Base-by-base conservation (phyloP, 148 eudicot genomes). In the Selenicereus undatus region DNA sequence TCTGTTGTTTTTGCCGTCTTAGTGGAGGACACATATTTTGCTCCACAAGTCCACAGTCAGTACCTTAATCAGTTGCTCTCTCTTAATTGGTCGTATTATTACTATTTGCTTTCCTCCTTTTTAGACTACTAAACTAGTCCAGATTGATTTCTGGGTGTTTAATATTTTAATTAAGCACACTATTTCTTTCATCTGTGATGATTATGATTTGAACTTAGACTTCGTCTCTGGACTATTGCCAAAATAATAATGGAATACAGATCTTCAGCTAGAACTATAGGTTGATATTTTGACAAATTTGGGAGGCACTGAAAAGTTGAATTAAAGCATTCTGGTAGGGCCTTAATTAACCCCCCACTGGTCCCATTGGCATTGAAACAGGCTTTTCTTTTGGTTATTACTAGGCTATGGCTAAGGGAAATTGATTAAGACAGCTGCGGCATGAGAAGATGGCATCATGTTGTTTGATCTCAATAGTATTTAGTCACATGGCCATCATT, bases 1-100 rank as follows among this genome's bases (percentile, higher is more conserved):
- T 26, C 9, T 66, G 17, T 20, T 66, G 71, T 32, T 27, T 66
- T 66, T 66, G 71, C 35, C 18, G 12, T 66, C 71, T 66, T 66
- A 66, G 71, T 66, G 71, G 71, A 66, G 71, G 71, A 27, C 71
- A 66, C 71, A 26, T 66, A 36, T 66, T 66, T 65, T 26, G 30
- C 70, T 65, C 5, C 13, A n/a, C n/a, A n/a, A n/a, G n/a, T n/a
- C n/a, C n/a, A 11, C 9, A 65, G 30, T 65, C 7, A 27, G 35
- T 66, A 26, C 26, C 10, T 64, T 64, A n/a, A 24, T 64, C 69
- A 64, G 8, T 7, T 64, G 4, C 17, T 6, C 58, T 52, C 16
- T 52, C 14, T 17, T 11, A 52, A 52, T 56, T 56, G 18, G 18
- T 56, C 62, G 18, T 56, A 56, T 56, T 56, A 56, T 56, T 17